phyloP scores from a whole-genome alignment of 2,329 filamentous ascomycete genomes.

The Hypocrella siamensis region DNA sequence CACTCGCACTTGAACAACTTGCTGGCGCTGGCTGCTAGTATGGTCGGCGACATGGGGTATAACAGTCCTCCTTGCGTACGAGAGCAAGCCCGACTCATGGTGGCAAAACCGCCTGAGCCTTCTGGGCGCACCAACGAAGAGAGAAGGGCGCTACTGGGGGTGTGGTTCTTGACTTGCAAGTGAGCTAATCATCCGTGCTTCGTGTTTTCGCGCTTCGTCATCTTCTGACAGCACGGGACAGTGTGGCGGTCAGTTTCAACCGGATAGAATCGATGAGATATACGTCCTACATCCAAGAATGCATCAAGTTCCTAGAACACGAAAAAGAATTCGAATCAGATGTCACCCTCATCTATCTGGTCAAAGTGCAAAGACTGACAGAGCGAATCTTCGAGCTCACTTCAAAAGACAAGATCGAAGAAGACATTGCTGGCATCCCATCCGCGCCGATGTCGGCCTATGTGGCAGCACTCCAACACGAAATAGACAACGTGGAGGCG shows the following conservation, averaged over 20 bases:
- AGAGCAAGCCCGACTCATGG: constrained; percentile 26
- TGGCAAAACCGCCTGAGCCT: constrained; percentile 22
- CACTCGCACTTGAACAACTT: constrained; percentile 37
- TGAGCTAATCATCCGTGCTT: constrained; percentile 14
- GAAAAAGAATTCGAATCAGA: constrained; percentile 31
- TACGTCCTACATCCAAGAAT: constrained; percentile 35
- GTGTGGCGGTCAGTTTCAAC: constrained; percentile 24
- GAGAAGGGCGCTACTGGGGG: constrained; percentile 31
- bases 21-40: constrained; percentile 28
- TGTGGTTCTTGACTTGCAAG: constrained; percentile 39
- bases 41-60: constrained; percentile 31
- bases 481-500: constrained; percentile 25
- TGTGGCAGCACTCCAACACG: constrained; percentile 26
- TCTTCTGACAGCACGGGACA: constrained; percentile 8
- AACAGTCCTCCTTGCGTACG: constrained; percentile 22
- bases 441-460: constrained; percentile 28
- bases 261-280: constrained; percentile 33
- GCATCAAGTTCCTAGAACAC: constrained; percentile 27
- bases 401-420: constrained; percentile 16
- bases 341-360: constrained; percentile 25
- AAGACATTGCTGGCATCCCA: constrained; percentile 17
- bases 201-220: neutral
- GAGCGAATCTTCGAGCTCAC: constrained; percentile 31
- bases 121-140: constrained; percentile 32
- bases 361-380: constrained; percentile 32